phyloP scores from a whole-genome alignment of 2,329 filamentous ascomycete genomes.

The Ustulina deusta region DNA sequence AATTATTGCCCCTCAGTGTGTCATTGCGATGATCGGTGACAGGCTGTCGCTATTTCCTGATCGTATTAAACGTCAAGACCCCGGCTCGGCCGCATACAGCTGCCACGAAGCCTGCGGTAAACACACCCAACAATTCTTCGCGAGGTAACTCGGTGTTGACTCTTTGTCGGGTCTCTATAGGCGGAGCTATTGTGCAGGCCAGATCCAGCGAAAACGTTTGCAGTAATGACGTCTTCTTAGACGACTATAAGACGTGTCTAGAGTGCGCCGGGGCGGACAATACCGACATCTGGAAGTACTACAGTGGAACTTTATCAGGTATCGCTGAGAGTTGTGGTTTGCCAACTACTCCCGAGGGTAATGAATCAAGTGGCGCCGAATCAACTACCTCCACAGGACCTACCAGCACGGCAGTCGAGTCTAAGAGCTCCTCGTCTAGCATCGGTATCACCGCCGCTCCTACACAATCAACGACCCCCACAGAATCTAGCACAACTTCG shows the following conservation, averaged over 20 bases:
- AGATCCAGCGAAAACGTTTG: slow-evolving; percentile 24
- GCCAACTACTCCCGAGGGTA: slow-evolving; percentile 18
- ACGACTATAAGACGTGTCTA: slow-evolving; percentile 24
- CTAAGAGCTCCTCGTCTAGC: slow-evolving; percentile 1
- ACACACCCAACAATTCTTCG: neutral
- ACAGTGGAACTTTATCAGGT: slow-evolving; percentile 20
- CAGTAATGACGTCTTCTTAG: slow-evolving; percentile 18
- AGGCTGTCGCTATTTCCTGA: slow-evolving; percentile 1
- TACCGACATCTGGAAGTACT: slow-evolving; percentile 27
- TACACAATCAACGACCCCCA: neutral
- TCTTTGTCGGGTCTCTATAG: neutral
- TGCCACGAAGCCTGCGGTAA: slow-evolving; percentile 29
- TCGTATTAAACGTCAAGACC: slow-evolving; percentile 19
- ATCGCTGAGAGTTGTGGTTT: slow-evolving; percentile 20
- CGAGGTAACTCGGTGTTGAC: neutral
- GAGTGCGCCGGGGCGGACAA: slow-evolving; percentile 28
- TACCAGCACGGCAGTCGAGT: slow-evolving; percentile 10
- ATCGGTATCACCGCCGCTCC: neutral
- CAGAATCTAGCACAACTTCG: neutral
- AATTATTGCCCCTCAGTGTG: neutral
- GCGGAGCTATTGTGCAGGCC: slow-evolving; percentile 18
- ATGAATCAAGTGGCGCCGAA: neutral
- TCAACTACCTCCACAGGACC: neutral
- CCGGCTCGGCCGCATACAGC: slow-evolving; percentile 16
- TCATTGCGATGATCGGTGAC: neutral